Evolutionary conservation across 176 grass and related monocot genomes (phyloP).

Genomic region (Eleusine indica): DNA sequence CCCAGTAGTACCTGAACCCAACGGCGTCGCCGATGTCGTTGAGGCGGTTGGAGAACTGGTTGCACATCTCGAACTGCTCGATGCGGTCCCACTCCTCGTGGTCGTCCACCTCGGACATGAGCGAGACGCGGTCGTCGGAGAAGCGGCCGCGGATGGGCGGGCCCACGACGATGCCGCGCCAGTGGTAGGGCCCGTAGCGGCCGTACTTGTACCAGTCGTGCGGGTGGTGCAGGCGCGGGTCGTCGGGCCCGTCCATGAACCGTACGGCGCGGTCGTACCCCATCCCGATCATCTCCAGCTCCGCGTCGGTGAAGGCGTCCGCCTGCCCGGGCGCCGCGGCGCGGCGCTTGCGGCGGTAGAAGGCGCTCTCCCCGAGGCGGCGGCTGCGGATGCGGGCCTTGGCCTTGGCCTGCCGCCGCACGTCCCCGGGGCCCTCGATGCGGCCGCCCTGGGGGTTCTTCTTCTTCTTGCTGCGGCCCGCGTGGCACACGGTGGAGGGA

Average conservation of each 20-base stretch:
- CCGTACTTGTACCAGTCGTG: constrained; percentile 99
- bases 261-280: constrained; percentile 90
- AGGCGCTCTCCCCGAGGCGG: constrained; percentile 75
- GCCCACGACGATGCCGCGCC: constrained; percentile 91
- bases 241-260: constrained; percentile 88
- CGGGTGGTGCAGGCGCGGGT: constrained; percentile 78
- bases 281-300: constrained; percentile 84
- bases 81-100: constrained; percentile 85
- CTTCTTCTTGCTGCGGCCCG: constrained; percentile 90
- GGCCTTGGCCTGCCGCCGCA: constrained; percentile 79
- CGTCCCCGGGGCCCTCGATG: constrained; percentile 76
- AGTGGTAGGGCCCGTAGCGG: constrained; percentile 77
- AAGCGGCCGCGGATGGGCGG: constrained; percentile 91
- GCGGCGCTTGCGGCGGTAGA: constrained; percentile 76
- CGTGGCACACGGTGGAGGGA: constrained; percentile 46
- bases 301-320: constrained; percentile 78
- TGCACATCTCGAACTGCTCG: constrained; percentile 86
- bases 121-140: constrained; percentile 84
- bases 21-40: constrained; percentile 48
- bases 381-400: constrained; percentile 64
- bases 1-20: constrained; percentile 74
- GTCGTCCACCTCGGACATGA: constrained; percentile 67
- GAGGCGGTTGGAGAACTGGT: constrained; percentile 66
- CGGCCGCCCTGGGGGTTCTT: constrained; percentile 54
- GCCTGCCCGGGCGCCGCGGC: constrained; percentile 43